Base-by-base conservation (phyloP, 169 alveolate species). In the Cryptosporidium muris region DNA sequence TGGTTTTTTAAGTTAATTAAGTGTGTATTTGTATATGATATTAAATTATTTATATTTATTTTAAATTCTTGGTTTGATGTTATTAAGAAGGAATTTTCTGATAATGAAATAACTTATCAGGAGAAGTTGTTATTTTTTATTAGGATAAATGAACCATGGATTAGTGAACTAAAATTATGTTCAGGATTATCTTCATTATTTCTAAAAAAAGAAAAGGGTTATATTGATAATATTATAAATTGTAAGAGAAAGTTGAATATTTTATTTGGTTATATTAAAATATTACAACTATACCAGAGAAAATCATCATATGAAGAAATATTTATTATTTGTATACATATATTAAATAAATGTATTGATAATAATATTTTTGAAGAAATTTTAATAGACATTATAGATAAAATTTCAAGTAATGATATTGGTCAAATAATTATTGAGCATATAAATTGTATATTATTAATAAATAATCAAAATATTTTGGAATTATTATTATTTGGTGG, bases 191-290 rank as follows among this genome's bases (percentile, higher is more conserved):
- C 25, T 25, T 25, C 25, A 25, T 25, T 25, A 25, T 0, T 25
- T 25, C 0, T 25, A 25, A 25, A 25, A 25, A 25, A 25, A 25
- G 25, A 25, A 36, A 45, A 5, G 25, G 14, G 14, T 37, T 2
- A 47, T 16, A 45, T 14, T 47, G 25, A 5, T 11, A 64, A 4
- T 64, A 66, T 11, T 2, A n/a, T 14, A 38, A 64, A 12, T 7
- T 12, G 1, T 16, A 45, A 38, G 47, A 43, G 8, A 36, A 64
- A 4, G 81, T 25, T 25, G 54, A 58, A 14, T 74, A 56, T 43
- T 74, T 58, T 60, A 25, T 42, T 74, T 25, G 60, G 85, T n/a
- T 74, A 74, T 48, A 37, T 74, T 34, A 63, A 25, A 6, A 51
- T 74, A 11, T 60, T 74, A 16, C 25, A 25, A 25, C 25, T 25